These are phyloP conservation scores for Lavandula angustifolia DNA, from an alignment of 257 asterid species.

Conservation along the genomic window DNA sequence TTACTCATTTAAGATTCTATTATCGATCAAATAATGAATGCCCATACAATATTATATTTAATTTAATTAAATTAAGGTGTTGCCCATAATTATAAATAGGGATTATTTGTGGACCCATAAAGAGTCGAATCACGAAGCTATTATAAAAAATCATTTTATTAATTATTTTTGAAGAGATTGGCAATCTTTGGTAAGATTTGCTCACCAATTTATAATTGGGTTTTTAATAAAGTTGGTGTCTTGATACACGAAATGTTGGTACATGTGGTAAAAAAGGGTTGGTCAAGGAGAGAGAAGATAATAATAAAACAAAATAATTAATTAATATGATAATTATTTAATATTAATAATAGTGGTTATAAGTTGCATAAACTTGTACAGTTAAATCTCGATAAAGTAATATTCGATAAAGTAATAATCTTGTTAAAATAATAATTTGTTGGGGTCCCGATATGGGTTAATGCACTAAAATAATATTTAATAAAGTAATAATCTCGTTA, in stretches of 20 bases:
- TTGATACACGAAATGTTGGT: constrained; percentile 30
- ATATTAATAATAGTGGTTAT: no score
- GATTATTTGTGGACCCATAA: neutral
- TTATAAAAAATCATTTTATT: neutral
- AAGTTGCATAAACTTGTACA: no score
- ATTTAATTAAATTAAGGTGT: no score
- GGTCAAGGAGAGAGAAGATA: neutral
- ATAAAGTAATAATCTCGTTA: no score
- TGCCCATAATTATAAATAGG: neutral
- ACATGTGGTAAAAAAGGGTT: constrained; percentile 16
- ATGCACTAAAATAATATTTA: no score
- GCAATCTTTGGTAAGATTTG: constrained; percentile 37
- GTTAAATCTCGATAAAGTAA: no score
- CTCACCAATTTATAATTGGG: constrained; percentile 8
- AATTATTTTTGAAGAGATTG: neutral
- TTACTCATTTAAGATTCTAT: neutral
- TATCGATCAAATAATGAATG: neutral
- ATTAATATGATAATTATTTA: no score
- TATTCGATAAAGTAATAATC: no score
- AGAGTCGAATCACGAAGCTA: neutral
- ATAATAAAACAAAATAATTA: neutral
- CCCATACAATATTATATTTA: neutral
- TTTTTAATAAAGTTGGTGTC: constrained; percentile 19
- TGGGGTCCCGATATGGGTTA: no score
- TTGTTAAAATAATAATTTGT: no score